phyloP scores from a whole-genome alignment of 345 rosid species.

The Salix exigua region DNA sequence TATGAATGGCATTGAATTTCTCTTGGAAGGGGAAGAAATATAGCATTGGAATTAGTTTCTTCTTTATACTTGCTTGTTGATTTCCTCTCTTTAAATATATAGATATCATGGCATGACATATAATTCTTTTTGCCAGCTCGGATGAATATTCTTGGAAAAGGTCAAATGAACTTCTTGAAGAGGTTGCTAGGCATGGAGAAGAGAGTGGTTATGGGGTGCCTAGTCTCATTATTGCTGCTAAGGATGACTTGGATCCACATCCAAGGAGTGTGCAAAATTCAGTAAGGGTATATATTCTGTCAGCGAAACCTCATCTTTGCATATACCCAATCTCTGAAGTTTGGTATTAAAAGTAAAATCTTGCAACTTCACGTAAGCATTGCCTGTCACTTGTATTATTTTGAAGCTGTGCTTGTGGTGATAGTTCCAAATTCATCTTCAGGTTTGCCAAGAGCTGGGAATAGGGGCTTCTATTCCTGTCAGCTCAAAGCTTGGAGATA shows the following conservation, averaged over 20 bases:
- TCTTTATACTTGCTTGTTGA: not conserved
- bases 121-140: constrained; percentile 44
- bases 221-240: constrained; percentile 70
- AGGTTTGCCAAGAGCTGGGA: constrained; percentile 72
- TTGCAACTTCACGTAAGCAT: not conserved
- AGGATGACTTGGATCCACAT: constrained; percentile 66
- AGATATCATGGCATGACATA: constrained; percentile 14
- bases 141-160: constrained; percentile 75
- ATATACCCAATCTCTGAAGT: not conserved
- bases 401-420: not conserved
- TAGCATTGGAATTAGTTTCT: not conserved
- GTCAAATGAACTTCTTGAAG: constrained; percentile 60
- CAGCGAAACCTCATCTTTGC: constrained; percentile 10
- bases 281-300: constrained; percentile 36
- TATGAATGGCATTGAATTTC: not conserved
- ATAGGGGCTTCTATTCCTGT: constrained; percentile 58
- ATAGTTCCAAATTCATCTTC: not conserved
- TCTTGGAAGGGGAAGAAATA: not conserved
- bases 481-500: constrained; percentile 48
- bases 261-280: constrained; percentile 59
- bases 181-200: constrained; percentile 67
- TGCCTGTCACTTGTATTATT: not conserved
- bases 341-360: no score
- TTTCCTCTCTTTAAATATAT: not conserved
- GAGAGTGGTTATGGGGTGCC: constrained; percentile 59